Evolutionary conservation across 2,329 filamentous ascomycete genomes (phyloP).

Genomic region (Cladophialophora psammophila): DNA sequence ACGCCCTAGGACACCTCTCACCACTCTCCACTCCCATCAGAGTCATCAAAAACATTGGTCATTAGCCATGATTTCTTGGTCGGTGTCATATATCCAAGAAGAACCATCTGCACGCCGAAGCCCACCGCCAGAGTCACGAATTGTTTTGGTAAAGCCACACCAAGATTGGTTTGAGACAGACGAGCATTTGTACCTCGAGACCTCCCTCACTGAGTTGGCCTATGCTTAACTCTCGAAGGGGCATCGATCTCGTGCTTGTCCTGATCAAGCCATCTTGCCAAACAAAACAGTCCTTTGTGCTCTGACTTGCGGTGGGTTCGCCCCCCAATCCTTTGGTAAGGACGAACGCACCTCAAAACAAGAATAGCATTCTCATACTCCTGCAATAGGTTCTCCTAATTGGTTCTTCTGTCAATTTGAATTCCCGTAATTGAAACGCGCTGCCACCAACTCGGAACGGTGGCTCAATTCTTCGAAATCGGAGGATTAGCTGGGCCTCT

Average conservation of each 20-base stretch:
- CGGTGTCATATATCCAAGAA: slow-evolving; percentile 28
- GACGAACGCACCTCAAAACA: neutral
- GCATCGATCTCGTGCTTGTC: slow-evolving; percentile 24
- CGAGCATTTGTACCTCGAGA: slow-evolving; percentile 29
- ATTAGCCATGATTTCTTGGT: slow-evolving; percentile 36
- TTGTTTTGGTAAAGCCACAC: slow-evolving; percentile 34
- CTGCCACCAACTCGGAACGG: neutral
- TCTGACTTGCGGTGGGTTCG: slow-evolving; percentile 37
- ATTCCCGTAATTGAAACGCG: neutral
- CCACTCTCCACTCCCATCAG: slow-evolving; percentile 30
- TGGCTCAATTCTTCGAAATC: slow-evolving; percentile 3
- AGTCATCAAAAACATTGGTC: slow-evolving; percentile 26
- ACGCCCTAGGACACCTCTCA: slow-evolving; percentile 7
- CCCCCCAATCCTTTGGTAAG: slow-evolving; percentile 22
- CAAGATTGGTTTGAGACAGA: slow-evolving; percentile 30
- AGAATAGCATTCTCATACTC: slow-evolving; percentile 6
- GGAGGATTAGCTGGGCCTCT: neutral
- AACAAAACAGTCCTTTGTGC: slow-evolving; percentile 28
- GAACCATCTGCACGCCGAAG: slow-evolving; percentile 33
- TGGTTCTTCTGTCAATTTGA: slow-evolving; percentile 1
- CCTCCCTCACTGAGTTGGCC: slow-evolving; percentile 18
- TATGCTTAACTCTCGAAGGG: slow-evolving; percentile 23
- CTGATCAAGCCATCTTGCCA: slow-evolving; percentile 26
- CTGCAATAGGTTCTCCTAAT: slow-evolving; percentile 6
- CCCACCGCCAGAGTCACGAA: slow-evolving; percentile 38